These are phyloP conservation scores for Oryza brachyantha DNA, from an alignment of 176 grass and related monocot genomes.

Conservation along the genomic window DNA sequence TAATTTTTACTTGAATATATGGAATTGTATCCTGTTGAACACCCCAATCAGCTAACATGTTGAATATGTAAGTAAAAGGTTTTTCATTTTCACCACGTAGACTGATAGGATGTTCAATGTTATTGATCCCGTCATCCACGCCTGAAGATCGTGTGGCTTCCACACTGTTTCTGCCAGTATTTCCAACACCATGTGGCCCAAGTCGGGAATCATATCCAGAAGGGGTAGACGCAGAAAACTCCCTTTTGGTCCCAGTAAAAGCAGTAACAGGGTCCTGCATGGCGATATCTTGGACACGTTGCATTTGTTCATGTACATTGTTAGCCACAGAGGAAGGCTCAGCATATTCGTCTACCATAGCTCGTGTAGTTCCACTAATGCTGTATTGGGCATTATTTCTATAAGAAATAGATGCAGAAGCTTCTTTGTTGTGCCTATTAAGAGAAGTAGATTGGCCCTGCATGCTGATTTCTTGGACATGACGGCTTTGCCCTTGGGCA, in stretches of 20 bases:
- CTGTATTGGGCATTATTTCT: conserved; percentile 19
- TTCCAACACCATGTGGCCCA: conserved; percentile 15
- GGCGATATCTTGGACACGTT: conserved; percentile 29
- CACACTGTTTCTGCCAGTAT: conserved; percentile 23
- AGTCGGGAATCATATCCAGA: conserved; percentile 10
- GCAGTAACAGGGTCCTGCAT: conserved; percentile 34
- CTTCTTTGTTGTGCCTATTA: conserved; percentile 27
- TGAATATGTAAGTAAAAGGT: conserved; percentile 80
- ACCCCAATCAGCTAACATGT: conserved; percentile 60
- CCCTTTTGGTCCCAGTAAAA: conserved; percentile 19
- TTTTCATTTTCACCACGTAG: conserved; percentile 57
- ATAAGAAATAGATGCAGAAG: conserved; percentile 18
- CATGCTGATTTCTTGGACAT: conserved; percentile 31
- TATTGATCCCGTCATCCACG: conserved; percentile 28
- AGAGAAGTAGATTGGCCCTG: conserved; percentile 38
- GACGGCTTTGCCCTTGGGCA: conserved; percentile 7
- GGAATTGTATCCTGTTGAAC: conserved; percentile 40
- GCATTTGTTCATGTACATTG: conserved; percentile 32
- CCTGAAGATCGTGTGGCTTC: conserved; percentile 32
- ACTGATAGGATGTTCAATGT: conserved; percentile 47
- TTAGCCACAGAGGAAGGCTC: conserved; percentile 18
- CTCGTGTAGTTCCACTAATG: conserved; percentile 22
- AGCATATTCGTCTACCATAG: conserved; percentile 22
- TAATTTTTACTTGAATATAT: conserved; percentile 76
- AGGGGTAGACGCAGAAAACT: conserved; percentile 20